A percentile compares a stretch with the other conserved stretches of the same genome.
Conservation (phyloP, 2,329 filamentous ascomycete genomes). For the Keithomyces neogunnii region DNA sequence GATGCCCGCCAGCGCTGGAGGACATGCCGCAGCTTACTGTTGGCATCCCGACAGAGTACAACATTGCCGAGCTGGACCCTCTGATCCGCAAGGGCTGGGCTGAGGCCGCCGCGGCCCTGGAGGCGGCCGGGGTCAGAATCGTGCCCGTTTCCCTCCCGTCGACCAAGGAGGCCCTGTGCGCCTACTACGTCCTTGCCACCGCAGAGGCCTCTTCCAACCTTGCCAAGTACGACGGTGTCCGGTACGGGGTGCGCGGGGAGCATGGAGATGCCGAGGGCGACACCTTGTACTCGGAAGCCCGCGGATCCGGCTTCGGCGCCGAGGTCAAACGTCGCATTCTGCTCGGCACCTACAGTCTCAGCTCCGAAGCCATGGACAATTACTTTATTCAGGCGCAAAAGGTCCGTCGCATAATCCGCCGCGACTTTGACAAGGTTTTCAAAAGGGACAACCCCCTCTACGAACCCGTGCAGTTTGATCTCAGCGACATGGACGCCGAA, state of each 20-base stretch:
- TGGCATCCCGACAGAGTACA: constrained; percentile 69
- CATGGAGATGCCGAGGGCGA: constrained; percentile 46
- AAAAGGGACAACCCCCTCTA: constrained; percentile 58
- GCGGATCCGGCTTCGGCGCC: constrained; percentile 66
- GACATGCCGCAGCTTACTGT: constrained; percentile 33
- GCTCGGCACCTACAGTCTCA: constrained; percentile 82
- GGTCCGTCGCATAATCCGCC: constrained; percentile 72
- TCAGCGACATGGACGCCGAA: constrained; percentile 50
- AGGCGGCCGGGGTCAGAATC: constrained; percentile 58
- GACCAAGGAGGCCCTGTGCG: constrained; percentile 77
- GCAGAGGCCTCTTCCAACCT: constrained; percentile 95
- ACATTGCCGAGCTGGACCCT: constrained; percentile 70
- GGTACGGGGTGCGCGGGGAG: constrained; percentile 61
- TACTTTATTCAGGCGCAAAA: constrained; percentile 94
- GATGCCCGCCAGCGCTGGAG: constrained; percentile 14
- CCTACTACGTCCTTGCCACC: constrained; percentile 92
- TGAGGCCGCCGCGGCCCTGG: constrained; percentile 49
- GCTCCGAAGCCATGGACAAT: constrained; percentile 85
- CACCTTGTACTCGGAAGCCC: constrained; percentile 68
- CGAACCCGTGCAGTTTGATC: constrained; percentile 42
- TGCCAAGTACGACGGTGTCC: constrained; percentile 93
- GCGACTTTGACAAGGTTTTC: constrained; percentile 81
- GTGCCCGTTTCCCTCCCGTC: constrained; percentile 73
- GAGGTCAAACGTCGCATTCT: constrained; percentile 85
- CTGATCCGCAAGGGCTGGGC: constrained; percentile 64